A percentile compares a stretch with the other conserved stretches of the same genome.
Evolutionary conservation across 225 moss, liverwort and hornwort species (phyloP).

Genomic region (Sphagnum tenellum): DNA sequence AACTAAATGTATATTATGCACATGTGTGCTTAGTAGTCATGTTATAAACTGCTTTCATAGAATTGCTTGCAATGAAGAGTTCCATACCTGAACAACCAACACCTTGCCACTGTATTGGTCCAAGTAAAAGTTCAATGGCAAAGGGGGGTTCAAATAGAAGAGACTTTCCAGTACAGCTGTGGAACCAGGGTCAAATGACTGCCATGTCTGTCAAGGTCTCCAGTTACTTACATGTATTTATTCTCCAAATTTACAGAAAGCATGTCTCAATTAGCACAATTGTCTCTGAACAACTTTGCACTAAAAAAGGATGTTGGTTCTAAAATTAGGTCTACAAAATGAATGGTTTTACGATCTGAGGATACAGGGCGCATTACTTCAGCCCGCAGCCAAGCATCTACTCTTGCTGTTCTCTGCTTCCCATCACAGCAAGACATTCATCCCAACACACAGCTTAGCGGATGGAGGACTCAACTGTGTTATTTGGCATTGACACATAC

Average conservation of each 20-base stretch:
- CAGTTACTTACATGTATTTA: too few species aligned
- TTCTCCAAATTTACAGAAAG: background rate
- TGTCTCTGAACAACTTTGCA: background rate
- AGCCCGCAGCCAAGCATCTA: slow-evolving; percentile 75
- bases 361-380: slow-evolving; percentile 99
- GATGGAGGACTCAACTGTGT: too few species aligned
- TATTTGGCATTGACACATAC: too few species aligned
- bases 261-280: background rate
- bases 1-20: too few species aligned
- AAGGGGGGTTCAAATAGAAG: slow-evolving; percentile 67
- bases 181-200: slow-evolving; percentile 90
- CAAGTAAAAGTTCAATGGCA: slow-evolving; percentile 87
- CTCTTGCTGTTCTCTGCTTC: slow-evolving; percentile 80
- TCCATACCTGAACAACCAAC: slow-evolving; percentile 72
- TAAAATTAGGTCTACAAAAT: too few species aligned
- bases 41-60: too few species aligned
- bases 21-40: too few species aligned
- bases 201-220: slow-evolving; percentile 35
- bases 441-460: too few species aligned
- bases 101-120: slow-evolving; percentile 73
- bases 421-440: background rate
- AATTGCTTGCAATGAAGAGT: too few species aligned
- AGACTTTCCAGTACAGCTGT: slow-evolving; percentile 92
- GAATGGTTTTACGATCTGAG: slow-evolving; percentile 1
- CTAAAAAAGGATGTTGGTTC: background rate